Evolutionary conservation across 257 asterid genomes (phyloP).

Genomic region (Forsythia viridissima): DNA sequence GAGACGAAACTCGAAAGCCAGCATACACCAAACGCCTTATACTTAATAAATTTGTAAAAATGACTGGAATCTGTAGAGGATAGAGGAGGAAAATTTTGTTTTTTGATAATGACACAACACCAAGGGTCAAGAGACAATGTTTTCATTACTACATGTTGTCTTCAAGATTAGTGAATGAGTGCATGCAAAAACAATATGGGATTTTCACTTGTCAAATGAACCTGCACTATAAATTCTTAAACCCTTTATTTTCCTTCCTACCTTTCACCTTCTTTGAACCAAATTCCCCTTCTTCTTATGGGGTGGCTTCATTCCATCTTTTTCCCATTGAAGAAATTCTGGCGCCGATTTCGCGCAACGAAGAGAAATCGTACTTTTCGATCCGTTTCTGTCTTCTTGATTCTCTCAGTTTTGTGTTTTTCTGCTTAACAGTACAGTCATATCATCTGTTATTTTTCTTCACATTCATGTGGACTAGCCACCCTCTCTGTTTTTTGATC

Average conservation of each 20-base stretch:
- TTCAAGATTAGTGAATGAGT: constrained; percentile 28
- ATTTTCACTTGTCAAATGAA: constrained; percentile 23
- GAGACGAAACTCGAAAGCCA: too few relatives aligned
- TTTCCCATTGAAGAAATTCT: constrained; percentile 56
- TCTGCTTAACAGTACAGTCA: too few relatives aligned
- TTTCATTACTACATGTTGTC: constrained; percentile 21
- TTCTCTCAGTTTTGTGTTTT: not conserved
- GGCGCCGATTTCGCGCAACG: constrained; percentile 37
- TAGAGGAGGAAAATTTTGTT: not conserved
- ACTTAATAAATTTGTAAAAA: too few relatives aligned
- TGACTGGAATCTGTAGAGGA: too few relatives aligned
- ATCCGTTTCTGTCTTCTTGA: not conserved
- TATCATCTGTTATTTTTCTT: too few relatives aligned
- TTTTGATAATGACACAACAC: constrained; percentile 41
- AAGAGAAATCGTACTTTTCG: constrained; percentile 37
- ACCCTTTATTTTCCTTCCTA: constrained; percentile 30
- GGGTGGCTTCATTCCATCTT: constrained; percentile 55
- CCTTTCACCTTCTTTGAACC: constrained; percentile 28
- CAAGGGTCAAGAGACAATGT: constrained; percentile 14
- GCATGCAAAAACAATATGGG: constrained; percentile 29
- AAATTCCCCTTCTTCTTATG: constrained; percentile 31
- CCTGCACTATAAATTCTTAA: constrained; percentile 2
- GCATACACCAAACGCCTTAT: too few relatives aligned
- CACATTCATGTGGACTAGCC: too few relatives aligned
- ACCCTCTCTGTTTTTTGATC: too few relatives aligned